Base-by-base conservation (phyloP, 306 rosid species). In the Quercus engelmannii region DNA sequence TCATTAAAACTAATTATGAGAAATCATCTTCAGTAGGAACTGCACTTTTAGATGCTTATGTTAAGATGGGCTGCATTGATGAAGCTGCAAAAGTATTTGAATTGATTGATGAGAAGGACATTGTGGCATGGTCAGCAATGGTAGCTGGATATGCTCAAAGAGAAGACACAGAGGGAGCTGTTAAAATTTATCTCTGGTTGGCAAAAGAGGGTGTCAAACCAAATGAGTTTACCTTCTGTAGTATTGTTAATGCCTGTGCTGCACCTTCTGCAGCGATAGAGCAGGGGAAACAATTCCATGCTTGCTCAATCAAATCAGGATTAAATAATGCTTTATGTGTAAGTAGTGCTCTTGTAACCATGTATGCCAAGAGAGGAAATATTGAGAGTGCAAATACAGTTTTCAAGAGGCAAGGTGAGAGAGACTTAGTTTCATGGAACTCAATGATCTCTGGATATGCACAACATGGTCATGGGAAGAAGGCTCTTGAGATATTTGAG, bases 121-220 rank as follows among this genome's bases (percentile, higher is more conserved):
- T 92, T 71, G 87, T 94, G 61, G 90, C 97, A 52, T 92, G 98
- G 98, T 94, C 98, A 31, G 97, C 98, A 56, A 92, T 94, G 97
- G 81, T 94, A 43, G 80, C 87, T 3, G 98, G 93, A 73, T 91
- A 83, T 87, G 97, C 94, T 77, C 94, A 86, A 87, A 82, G 80
- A 31, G 92, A 96, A 76, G 92, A 94, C 69, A 87, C 89, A 3
- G 89, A 86, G 76, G 88, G 82, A 83, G 97, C 97, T 35, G 85
- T 88, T 58, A 83, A 88, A 81, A 51, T 74, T 70, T 94, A 87
- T 83, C 84, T 71, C 71, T 88, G 84, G 83, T 80, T 94, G 80
- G 78, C 80, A 43, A 88, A 75, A 87, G 91, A 88, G 38, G 92
- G 91, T 73, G 81, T 86, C 57, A 84, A 69, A 81, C 97, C 98